Conservation (phyloP, 495 filamentous ascomycete genomes). For the Neurospora cerealis region DNA sequence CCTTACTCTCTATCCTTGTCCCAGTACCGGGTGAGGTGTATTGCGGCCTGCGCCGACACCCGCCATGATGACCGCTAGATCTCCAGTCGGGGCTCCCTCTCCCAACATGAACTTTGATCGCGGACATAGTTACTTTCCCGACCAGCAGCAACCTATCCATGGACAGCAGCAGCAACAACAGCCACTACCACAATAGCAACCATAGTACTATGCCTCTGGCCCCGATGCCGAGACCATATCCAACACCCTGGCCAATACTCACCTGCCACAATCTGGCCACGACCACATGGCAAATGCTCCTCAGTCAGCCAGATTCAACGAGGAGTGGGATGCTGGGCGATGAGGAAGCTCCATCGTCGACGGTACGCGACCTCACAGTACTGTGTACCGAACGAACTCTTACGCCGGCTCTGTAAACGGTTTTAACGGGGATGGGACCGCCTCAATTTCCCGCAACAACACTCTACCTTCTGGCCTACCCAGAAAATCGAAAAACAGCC, state of each 20-base stretch:
- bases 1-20: not conserved
- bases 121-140: slow-evolving; percentile 13
- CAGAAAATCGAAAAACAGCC: no score
- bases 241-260: slow-evolving; percentile 33
- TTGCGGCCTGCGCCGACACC: not conserved
- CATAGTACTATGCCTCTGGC: slow-evolving; percentile 10
- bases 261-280: slow-evolving; percentile 22
- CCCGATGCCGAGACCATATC: slow-evolving; percentile 29
- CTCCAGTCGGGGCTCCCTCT: slow-evolving; percentile 2
- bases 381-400: slow-evolving; percentile 39
- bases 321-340: slow-evolving; percentile 63
- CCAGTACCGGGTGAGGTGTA: not conserved
- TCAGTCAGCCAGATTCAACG: slow-evolving; percentile 45
- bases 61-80: not conserved
- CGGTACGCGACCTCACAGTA: slow-evolving; percentile 18
- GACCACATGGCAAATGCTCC: slow-evolving; percentile 12
- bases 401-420: slow-evolving; percentile 33
- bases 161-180: slow-evolving; percentile 2
- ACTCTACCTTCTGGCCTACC: no score
- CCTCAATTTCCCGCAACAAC: slow-evolving; percentile 53
- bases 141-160: slow-evolving; percentile 12
- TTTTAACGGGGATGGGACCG: slow-evolving; percentile 21
- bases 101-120: slow-evolving; percentile 7
- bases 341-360: slow-evolving; percentile 53
- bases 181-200: not conserved